Conservation (phyloP, 2,329 filamentous ascomycete genomes). For the Chaetomium sp. region DNA sequence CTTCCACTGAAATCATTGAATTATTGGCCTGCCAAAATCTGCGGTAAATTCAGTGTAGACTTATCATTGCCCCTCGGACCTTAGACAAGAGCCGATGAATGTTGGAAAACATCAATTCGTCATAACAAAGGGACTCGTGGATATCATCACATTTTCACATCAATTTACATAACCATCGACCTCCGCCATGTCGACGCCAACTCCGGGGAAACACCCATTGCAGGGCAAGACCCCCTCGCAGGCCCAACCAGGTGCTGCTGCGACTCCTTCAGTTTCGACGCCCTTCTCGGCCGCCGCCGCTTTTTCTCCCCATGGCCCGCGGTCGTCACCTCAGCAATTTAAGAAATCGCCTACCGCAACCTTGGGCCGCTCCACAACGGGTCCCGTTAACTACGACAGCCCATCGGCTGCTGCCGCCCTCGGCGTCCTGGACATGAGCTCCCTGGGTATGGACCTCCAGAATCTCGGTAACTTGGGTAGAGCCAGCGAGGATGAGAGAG, state of each 20-base stretch:
- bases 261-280: slow-evolving; percentile 67
- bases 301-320: slow-evolving; percentile 60
- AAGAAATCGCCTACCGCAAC: slow-evolving; percentile 61
- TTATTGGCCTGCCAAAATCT: neutral
- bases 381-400: slow-evolving; percentile 63
- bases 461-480: slow-evolving; percentile 42
- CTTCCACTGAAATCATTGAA: neutral
- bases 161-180: neutral
- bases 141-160: neutral
- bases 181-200: slow-evolving; percentile 52
- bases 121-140: neutral
- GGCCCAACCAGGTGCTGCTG: slow-evolving; percentile 49
- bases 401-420: slow-evolving; percentile 65
- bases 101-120: neutral
- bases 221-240: slow-evolving; percentile 56
- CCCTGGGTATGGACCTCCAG: slow-evolving; percentile 54
- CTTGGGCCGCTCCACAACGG: slow-evolving; percentile 49
- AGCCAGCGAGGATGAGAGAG: slow-evolving; percentile 51
- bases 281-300: slow-evolving; percentile 63
- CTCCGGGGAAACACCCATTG: slow-evolving; percentile 51
- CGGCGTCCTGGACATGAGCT: slow-evolving; percentile 55
- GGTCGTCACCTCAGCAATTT: slow-evolving; percentile 65
- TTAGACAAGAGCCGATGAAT: neutral
- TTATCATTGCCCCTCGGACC: neutral
- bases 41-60: neutral